Evolutionary conservation across 176 grass and related monocot genomes (phyloP).

Genomic region (Dendrocalamus sinicus): DNA sequence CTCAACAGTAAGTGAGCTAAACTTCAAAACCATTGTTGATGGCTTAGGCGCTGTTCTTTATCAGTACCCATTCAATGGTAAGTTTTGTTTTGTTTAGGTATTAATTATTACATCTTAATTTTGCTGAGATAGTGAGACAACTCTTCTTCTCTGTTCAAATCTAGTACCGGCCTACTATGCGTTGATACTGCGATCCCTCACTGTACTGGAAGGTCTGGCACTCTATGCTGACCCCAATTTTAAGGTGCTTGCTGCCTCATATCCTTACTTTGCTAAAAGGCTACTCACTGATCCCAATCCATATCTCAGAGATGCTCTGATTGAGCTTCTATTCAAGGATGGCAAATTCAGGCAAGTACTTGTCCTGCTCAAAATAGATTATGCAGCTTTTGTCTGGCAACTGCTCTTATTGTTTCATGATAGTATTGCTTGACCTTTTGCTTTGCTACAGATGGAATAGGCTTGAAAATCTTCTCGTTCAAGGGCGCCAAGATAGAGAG

Average conservation of each 20-base stretch:
- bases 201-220: conserved; percentile 95
- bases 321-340: conserved; percentile 98
- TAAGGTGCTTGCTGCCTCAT: conserved; percentile 98
- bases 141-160: conserved; percentile 47
- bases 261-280: conserved; percentile 99
- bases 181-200: conserved; percentile 89
- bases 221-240: conserved; percentile 95
- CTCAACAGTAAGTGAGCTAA: conserved; percentile 96
- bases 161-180: conserved; percentile 96
- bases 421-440: conserved; percentile 35
- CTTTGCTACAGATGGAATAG: conserved; percentile 85
- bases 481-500: conserved; percentile 91
- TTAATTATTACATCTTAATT: not conserved
- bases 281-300: conserved; percentile 97
- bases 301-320: conserved; percentile 97
- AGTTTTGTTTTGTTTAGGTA: conserved; percentile 43
- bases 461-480: conserved; percentile 98
- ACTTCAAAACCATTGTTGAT: conserved; percentile 97
- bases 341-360: conserved; percentile 86
- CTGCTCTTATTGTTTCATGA: not conserved
- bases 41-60: conserved; percentile 91
- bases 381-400: not conserved
- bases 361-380: conserved; percentile 32
- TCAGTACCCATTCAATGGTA: conserved; percentile 93
- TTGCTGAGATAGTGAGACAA: conserved; percentile 32